Evolutionary conservation across 1,284 basidiomycete species (phyloP), one percentile per base, ranked within the genome.

Genomic region (Clitocybe nebularis): DNA sequence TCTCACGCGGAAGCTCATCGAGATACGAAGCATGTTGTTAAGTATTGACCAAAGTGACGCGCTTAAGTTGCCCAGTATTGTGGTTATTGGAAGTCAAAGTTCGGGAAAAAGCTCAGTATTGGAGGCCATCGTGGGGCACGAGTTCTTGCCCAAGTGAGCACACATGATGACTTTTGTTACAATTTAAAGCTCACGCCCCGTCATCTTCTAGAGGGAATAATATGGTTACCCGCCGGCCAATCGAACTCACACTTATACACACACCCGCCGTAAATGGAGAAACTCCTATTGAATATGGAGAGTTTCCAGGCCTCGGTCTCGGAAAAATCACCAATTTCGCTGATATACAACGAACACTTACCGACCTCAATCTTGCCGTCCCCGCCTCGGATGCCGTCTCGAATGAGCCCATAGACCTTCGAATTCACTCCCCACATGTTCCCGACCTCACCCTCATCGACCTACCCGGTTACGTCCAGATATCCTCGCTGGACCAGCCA

Each of bases 191-290:
- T 13, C 11, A 32, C 43, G 24, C 29, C 16, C n/a, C 16, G 9
- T 9, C 11, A 8, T 33, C 13, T 20, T 26, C 6, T 58, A 96
- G 93, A 69, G 95, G 95, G 45, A 89, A 94, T 66, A 99, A 99
- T 66, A 99, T 99, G 96, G 96, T 99, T 34, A 99, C 95, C 1
- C 89, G 95, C 2, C 84, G 95, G 36, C 96, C 95, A 0, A 96
- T 99, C 56, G 95, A 99, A 62, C 79, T 99, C 44, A 99, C 95
- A 0, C 84, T 99, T 38, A 86, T 99, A 46, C 91, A 99, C 60
- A 96, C 90, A 0, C 89, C 90, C 10, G 62, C 70, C 5, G 69
- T 68, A 24, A 62, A 68, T 26, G 77, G 79, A 3, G 71, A 76
- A 24, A 65, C 71, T n/a, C 77, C 84, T 3, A 67, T 74, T 20